Percentiles rank a stretch among this genome's conserved stretches.
These are phyloP conservation scores for Daedaleopsis sinensis DNA, from an alignment of 768 basidiomycete genomes.

Conservation along the genomic window DNA sequence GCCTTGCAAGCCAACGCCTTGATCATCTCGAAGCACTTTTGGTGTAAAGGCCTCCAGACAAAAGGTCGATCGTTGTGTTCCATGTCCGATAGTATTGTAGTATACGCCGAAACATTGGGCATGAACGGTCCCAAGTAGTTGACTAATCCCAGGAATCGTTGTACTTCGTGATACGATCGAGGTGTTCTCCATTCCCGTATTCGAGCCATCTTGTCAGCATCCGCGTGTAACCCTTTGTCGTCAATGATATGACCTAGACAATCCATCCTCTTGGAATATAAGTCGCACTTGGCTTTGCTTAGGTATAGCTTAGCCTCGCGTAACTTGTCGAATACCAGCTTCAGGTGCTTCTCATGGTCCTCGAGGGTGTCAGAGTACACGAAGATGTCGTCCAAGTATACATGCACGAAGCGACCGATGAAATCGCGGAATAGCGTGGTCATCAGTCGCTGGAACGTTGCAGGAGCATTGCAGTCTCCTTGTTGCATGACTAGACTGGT, in stretches of 20 bases:
- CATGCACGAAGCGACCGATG: constrained; percentile 43
- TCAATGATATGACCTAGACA: constrained; percentile 46
- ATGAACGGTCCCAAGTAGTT: constrained; percentile 42
- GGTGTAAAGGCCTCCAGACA: constrained; percentile 22
- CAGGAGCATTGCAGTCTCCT: constrained; percentile 48
- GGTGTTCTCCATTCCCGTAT: constrained; percentile 37
- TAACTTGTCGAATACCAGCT: constrained; percentile 34
- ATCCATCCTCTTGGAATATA: constrained; percentile 35
- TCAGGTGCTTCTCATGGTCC: constrained; percentile 41
- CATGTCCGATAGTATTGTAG: constrained; percentile 34
- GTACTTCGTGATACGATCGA: constrained; percentile 37
- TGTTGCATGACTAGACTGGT: constrained; percentile 45
- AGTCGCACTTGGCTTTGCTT: constrained; percentile 38
- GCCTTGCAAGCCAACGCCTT: constrained; percentile 13
- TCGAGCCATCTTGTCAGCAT: constrained; percentile 41
- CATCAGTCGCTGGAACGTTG: constrained; percentile 50
- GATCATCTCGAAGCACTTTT: constrained; percentile 27
- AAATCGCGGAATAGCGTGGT: constrained; percentile 41
- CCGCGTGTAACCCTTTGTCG: constrained; percentile 39
- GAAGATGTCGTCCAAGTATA: constrained; percentile 50
- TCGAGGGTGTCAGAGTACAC: constrained; percentile 39
- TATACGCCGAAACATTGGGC: constrained; percentile 38
- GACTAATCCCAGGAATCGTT: constrained; percentile 43
- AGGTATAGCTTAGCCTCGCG: constrained; percentile 35
- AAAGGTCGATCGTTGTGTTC: constrained; percentile 32